Base-by-base conservation (phyloP, 139 green algal species). In the Gonium pectorale region DNA sequence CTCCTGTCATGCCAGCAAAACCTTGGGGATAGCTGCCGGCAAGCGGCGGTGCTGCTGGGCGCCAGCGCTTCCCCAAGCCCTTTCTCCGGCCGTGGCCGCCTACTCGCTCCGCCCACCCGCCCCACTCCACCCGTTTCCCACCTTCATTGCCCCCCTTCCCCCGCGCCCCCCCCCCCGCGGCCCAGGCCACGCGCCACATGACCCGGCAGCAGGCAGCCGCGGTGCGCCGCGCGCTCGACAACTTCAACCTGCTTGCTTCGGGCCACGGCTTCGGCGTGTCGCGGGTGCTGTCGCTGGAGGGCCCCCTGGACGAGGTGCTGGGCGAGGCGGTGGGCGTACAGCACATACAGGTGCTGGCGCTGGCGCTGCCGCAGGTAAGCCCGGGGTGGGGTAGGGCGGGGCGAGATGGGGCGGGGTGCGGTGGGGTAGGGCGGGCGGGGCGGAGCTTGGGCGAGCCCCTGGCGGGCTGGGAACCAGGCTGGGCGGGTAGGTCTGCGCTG, bases 211-310 rank as follows among this genome's bases (percentile, higher is more conserved):
- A 84, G 64, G 78, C 78, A 1, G 78, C 78, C 62, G 35, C 43
- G 17, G 63, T 75, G 44, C 78, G 78, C 5, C 78, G 78, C 78
- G 43, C 46, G 0, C 62, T 84, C 63, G 78, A 84, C 60, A 84
- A 84, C 63, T 75, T 84, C 33, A 84, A 74, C 33, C 78, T 84
- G 44, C 67, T 75, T 44, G 78, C 62, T 26, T 17, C 78, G 11
- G 63, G 78, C 9, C 78, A 84, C 63, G 78, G 78, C 63, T 51
- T 84, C 24, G 24, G 9, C 31, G 78, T 84, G 29, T 52, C 66
- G 33, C 78, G 78, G 29, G 78, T 84, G 46, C 35, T 84, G 43
- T 51, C 29, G 26, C n/a, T 84, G 78, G 78, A 84, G 43, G 78
- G 78, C 22, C n/a, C 31, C 2, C 26, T 74, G 43, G 78, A 84